Percentiles rank a stretch among this genome's conserved stretches.
phyloP scores from a whole-genome alignment of 2,329 filamentous ascomycete species.

The Tricladium varicosporioides region DNA sequence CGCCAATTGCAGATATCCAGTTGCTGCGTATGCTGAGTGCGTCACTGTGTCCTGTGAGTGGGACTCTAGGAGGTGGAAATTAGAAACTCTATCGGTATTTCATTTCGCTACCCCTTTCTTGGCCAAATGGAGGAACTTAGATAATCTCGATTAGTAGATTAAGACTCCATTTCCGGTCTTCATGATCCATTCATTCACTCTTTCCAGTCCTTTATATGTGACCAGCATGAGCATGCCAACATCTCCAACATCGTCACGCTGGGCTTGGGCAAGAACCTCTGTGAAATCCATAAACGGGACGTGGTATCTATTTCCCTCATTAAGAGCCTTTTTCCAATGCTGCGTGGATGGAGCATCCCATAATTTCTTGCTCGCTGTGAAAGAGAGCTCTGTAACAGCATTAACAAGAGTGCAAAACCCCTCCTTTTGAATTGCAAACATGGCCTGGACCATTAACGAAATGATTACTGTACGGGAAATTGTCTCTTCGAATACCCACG shows the following conservation, averaged over 20 bases:
- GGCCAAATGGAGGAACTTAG: no score
- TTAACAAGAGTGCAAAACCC: conserved; percentile 15
- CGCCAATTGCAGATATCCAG: no score
- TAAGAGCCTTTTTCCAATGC: conserved; percentile 11
- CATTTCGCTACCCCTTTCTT: no score
- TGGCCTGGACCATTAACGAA: conserved; percentile 13
- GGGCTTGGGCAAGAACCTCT: conserved; percentile 1
- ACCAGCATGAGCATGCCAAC: conserved; percentile 16
- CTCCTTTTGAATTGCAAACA: conserved; percentile 17
- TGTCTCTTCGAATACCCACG: conserved; percentile 33
- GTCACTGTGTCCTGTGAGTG: no score
- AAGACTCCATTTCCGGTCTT: conserved; percentile 5
- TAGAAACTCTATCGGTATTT: no score
- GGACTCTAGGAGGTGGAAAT: no score
- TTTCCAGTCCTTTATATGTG: conserved; percentile 18
- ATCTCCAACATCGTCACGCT: conserved; percentile 13
- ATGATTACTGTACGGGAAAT: conserved; percentile 26
- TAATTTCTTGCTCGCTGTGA: conserved; percentile 13
- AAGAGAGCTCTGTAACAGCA: conserved; percentile 12
- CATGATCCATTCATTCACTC: conserved; percentile 16
- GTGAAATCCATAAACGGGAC: conserved; percentile 3
- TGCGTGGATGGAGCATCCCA: conserved; percentile 12
- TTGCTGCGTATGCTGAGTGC: no score
- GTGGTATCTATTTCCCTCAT: conserved; percentile 2
- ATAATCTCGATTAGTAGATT: conserved; percentile 2